These are phyloP conservation scores for Phoenix dactylifera DNA, from an alignment of 176 grass and related monocot genomes.

Conservation along the genomic window DNA sequence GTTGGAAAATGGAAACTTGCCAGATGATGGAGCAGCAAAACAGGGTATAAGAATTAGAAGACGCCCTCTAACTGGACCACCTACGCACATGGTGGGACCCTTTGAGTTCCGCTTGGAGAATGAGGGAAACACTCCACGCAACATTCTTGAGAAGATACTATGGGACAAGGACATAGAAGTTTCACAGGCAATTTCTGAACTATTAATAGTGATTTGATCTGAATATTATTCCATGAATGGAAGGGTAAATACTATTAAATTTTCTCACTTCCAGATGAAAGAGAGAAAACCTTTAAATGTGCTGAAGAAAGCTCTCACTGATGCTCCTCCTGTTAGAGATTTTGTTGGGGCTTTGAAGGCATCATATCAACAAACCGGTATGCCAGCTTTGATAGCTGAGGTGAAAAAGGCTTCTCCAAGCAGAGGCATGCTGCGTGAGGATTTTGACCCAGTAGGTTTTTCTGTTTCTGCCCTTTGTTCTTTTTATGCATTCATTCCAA, in stretches of 20 bases:
- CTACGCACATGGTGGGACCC: slow-evolving; percentile 75
- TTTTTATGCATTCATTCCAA: too few species aligned
- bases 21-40: slow-evolving; percentile 14
- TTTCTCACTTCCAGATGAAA: slow-evolving; percentile 40
- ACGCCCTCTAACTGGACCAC: slow-evolving; percentile 45
- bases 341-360: slow-evolving; percentile 49
- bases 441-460: slow-evolving; percentile 81
- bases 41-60: slow-evolving; percentile 64
- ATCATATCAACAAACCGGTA: slow-evolving; percentile 32
- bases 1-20: slow-evolving; percentile 14
- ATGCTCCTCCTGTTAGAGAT: slow-evolving; percentile 53
- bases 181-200: slow-evolving; percentile 40
- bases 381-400: slow-evolving; percentile 91
- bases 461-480: not conserved
- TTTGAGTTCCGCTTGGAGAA: slow-evolving; percentile 92
- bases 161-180: slow-evolving; percentile 77
- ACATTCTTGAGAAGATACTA: slow-evolving; percentile 86
- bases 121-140: slow-evolving; percentile 65
- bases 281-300: slow-evolving; percentile 56
- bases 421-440: slow-evolving; percentile 60
- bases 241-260: not conserved
- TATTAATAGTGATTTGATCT: not conserved
- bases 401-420: slow-evolving; percentile 93
- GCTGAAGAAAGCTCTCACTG: slow-evolving; percentile 50
- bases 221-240: not conserved